Evolutionary conservation across 164 flowering plant species (phyloP).

Genomic region (Sedum album): DNA sequence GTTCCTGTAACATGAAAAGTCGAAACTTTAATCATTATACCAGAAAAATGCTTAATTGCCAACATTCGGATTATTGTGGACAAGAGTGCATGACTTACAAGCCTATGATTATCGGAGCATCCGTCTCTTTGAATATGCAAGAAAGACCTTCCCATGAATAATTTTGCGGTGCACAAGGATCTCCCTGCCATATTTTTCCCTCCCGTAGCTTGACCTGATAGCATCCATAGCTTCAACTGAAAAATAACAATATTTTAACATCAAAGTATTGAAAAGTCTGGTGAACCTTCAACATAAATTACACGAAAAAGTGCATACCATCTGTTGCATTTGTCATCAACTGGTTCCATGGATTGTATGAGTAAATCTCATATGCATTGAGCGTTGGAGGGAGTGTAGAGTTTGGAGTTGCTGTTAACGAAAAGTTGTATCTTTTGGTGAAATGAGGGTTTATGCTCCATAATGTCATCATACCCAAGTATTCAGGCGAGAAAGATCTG

Average conservation of each 20-base stretch:
- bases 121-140: constrained; percentile 4
- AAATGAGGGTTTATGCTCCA: not conserved
- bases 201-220: constrained; percentile 8
- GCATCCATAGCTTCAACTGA: constrained; percentile 11
- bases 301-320: not conserved
- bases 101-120: not conserved
- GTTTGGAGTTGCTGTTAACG: not conserved
- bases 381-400: constrained; percentile 2
- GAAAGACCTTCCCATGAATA: constrained; percentile 7
- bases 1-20: not conserved
- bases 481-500: not conserved
- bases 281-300: not conserved
- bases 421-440: constrained; percentile 6
- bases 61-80: not conserved
- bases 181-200: constrained; percentile 9
- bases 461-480: constrained; percentile 3
- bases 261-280: not conserved
- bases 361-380: constrained; percentile 5
- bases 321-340: not conserved
- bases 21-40: not conserved
- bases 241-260: not conserved
- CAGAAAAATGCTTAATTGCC: not conserved
- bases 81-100: not conserved
- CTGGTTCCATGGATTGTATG: not conserved
- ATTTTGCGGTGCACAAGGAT: constrained; percentile 9